Conservation (phyloP, 2,329 filamentous ascomycete genomes). For the Colletotrichum sp. region DNA sequence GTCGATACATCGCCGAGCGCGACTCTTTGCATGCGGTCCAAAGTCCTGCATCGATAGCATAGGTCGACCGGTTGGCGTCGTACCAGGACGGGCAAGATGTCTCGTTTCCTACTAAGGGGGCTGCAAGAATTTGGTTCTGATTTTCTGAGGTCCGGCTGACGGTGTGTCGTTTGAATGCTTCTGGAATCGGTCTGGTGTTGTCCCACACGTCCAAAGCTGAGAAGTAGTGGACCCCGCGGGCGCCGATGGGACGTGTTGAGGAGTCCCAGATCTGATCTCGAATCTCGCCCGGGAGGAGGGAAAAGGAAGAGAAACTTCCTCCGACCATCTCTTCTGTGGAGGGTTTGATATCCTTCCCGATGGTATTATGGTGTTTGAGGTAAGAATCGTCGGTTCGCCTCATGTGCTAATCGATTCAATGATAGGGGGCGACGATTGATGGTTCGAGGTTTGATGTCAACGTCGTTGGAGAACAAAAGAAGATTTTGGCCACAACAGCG, state of each 20-base stretch:
- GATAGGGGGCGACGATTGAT: too few relatives aligned
- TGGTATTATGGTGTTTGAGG: rapidly evolving
- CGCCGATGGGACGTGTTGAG: neutral
- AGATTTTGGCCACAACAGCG: too few relatives aligned
- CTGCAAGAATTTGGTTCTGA: neutral
- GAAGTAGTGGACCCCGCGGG: neutral
- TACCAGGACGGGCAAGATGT: neutral
- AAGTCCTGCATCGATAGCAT: neutral
- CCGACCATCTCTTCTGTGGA: rapidly evolving
- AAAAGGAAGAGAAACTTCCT: neutral
- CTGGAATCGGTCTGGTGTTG: rapidly evolving
- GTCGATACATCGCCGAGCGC: neutral
- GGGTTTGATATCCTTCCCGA: rapidly evolving
- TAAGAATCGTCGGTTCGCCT: rapidly evolving
- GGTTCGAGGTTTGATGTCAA: neutral
- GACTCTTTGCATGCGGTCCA: neutral
- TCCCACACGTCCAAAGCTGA: neutral
- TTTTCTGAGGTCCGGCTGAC: rapidly evolving
- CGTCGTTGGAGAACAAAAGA: neutral
- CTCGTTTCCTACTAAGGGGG: neutral
- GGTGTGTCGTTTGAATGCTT: neutral
- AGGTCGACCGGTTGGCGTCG: neutral
- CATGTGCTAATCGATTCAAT: too few relatives aligned
- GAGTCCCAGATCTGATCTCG: neutral
- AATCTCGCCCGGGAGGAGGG: neutral